phyloP scores from a whole-genome alignment of 2,329 filamentous ascomycete species.

The Achaetomium macrosporum region DNA sequence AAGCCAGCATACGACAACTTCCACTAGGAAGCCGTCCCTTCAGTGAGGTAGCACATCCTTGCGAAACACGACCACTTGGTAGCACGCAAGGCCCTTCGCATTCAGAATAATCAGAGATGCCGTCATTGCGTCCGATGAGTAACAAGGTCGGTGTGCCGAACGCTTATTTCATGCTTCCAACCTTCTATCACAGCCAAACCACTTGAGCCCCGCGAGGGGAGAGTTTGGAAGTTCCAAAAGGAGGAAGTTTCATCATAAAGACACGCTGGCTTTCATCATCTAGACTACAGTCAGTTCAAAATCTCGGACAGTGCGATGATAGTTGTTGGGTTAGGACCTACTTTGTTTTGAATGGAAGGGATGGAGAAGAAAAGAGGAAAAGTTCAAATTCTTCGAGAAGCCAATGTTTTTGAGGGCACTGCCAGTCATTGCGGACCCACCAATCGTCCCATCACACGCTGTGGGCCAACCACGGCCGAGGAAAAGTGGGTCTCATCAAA shows the following conservation, averaged over 20 bases:
- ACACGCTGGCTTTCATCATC: constrained; percentile 99
- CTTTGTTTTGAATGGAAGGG: constrained; percentile 98
- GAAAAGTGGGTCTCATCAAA: constrained; percentile 2
- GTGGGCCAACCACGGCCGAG: constrained; percentile 2
- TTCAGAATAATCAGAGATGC: constrained; percentile 78
- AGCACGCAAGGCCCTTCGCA: constrained; percentile 23
- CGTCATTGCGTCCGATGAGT: constrained; percentile 89
- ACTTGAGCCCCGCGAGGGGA: constrained; percentile 86
- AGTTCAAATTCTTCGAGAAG: constrained; percentile 27
- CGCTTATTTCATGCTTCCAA: constrained; percentile 89
- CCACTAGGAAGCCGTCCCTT: background rate
- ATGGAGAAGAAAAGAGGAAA: constrained; percentile 50
- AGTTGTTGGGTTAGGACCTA: constrained; percentile 47
- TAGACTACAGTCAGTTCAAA: constrained; percentile 33
- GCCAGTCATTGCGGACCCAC: constrained; percentile 12
- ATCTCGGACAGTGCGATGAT: background rate
- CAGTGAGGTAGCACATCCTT: background rate
- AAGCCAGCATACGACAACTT: no score
- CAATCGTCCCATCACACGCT: background rate
- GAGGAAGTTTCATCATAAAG: constrained; percentile 74
- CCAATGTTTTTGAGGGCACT: constrained; percentile 26
- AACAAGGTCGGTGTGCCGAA: constrained; percentile 99
- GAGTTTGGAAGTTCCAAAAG: constrained; percentile 67
- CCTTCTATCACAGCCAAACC: constrained; percentile 63
- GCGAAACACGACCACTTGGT: constrained; percentile 12